Evolutionary conservation across 1,284 basidiomycete species (phyloP).

Genomic region (Boletellus sp.): DNA sequence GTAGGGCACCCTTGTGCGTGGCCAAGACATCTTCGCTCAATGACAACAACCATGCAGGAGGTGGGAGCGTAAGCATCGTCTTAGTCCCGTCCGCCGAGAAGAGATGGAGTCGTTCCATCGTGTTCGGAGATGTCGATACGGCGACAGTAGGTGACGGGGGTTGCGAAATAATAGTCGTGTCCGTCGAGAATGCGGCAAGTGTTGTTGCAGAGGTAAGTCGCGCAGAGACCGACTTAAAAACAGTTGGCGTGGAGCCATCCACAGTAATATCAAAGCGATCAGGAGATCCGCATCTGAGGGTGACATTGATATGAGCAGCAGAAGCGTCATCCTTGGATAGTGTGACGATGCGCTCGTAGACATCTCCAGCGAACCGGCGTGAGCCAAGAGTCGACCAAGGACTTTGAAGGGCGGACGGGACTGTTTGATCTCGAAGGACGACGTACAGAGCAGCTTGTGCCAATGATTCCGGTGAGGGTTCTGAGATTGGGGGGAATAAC

Average conservation of each 20-base stretch:
- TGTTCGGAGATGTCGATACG: slow-evolving; percentile 46
- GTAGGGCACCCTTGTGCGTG: slow-evolving; percentile 52
- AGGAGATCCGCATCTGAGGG: slow-evolving; percentile 41
- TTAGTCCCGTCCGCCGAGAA: slow-evolving; percentile 55
- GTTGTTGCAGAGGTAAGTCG: slow-evolving; percentile 50
- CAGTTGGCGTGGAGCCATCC: slow-evolving; percentile 33
- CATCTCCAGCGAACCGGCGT: slow-evolving; percentile 74
- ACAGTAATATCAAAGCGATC: slow-evolving; percentile 57
- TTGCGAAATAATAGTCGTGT: slow-evolving; percentile 74
- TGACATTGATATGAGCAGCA: slow-evolving; percentile 41
- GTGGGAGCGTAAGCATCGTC: slow-evolving; percentile 56
- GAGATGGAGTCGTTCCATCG: slow-evolving; percentile 68
- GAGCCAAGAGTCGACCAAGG: slow-evolving; percentile 72
- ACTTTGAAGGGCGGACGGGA: slow-evolving; percentile 18
- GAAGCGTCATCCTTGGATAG: slow-evolving; percentile 51
- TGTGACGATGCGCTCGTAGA: slow-evolving; percentile 55
- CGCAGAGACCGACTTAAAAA: slow-evolving; percentile 53
- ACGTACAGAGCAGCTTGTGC: slow-evolving; percentile 80
- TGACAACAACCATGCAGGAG: slow-evolving; percentile 65
- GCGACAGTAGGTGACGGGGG: slow-evolving; percentile 48
- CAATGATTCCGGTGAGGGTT: slow-evolving; percentile 60
- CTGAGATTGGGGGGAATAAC: slow-evolving; percentile 63
- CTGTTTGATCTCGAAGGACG: slow-evolving; percentile 59
- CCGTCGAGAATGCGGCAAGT: slow-evolving; percentile 44
- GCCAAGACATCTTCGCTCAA: slow-evolving; percentile 54